These are phyloP conservation scores for Boletus reticulatus DNA, from an alignment of 768 basidiomycete species.

Conservation along the genomic window DNA sequence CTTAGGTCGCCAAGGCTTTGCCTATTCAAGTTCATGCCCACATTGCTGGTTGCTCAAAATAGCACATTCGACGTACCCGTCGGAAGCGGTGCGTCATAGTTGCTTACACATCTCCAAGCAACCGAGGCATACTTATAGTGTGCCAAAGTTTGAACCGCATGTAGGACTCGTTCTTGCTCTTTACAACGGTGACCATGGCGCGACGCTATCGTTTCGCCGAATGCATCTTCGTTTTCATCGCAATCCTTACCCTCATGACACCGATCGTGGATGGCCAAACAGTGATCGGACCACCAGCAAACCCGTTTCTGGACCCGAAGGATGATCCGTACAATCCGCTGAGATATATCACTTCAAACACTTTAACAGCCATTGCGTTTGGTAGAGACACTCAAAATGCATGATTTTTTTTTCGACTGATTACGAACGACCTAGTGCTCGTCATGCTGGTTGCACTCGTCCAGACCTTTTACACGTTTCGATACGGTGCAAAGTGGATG, in stretches of 20 bases:
- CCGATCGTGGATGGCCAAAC: background rate
- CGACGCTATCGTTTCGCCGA: background rate
- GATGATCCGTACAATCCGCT: slow-evolving; percentile 54
- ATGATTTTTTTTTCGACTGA: background rate
- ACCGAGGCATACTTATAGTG: background rate
- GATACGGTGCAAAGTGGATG: slow-evolving; percentile 57
- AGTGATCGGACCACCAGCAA: background rate
- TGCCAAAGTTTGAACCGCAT: background rate
- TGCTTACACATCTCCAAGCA: background rate
- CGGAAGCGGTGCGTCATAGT: background rate
- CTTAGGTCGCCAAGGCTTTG: no score
- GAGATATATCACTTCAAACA: slow-evolving; percentile 54
- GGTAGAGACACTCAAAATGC: slow-evolving; percentile 23
- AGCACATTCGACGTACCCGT: background rate
- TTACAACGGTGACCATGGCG: background rate
- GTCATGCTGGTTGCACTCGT: slow-evolving; percentile 40
- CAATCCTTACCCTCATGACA: background rate
- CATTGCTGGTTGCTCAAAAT: background rate
- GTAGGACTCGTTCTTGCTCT: background rate
- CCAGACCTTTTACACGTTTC: slow-evolving; percentile 43
- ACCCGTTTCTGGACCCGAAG: slow-evolving; percentile 39
- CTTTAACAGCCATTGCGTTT: slow-evolving; percentile 49
- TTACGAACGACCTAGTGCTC: slow-evolving; percentile 16
- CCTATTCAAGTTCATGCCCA: no score
- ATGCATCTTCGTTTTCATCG: background rate